phyloP scores from a whole-genome alignment of 1,139 yeast species.

The Taphrina betulina region DNA sequence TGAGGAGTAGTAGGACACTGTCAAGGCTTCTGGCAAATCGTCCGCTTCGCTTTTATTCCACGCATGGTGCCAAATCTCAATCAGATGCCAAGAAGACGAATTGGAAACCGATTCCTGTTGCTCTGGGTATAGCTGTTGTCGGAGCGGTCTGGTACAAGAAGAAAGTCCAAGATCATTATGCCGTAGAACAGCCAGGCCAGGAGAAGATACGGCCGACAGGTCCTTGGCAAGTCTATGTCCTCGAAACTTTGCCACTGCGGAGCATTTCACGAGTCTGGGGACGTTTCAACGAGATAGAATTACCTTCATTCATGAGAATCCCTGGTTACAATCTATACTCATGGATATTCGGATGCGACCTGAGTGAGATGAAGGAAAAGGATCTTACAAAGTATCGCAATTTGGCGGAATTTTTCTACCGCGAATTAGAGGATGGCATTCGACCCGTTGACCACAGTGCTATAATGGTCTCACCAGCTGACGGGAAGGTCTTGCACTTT shows the following conservation, averaged over 20 bases:
- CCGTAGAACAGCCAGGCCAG: conserved; percentile 15
- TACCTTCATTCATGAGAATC: conserved; percentile 85
- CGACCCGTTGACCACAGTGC: conserved; percentile 69
- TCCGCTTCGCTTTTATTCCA: too few relatives aligned
- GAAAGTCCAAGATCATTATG: conserved; percentile 21
- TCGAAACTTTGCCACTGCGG: conserved; percentile 86
- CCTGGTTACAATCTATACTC: conserved; percentile 82
- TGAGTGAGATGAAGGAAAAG: conserved; percentile 84
- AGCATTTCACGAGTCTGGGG: conserved; percentile 96
- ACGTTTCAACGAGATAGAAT: conserved; percentile 70
- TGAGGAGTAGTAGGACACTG: too few relatives aligned
- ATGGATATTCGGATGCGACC: conserved; percentile 76
- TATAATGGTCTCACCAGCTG: conserved; percentile 80
- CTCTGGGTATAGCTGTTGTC: conserved; percentile 35
- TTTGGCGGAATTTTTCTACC: conserved; percentile 85
- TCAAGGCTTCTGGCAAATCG: too few relatives aligned
- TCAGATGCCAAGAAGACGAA: background rate
- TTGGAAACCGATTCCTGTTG: conserved; percentile 35
- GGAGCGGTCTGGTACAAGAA: conserved; percentile 31
- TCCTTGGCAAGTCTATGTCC: conserved; percentile 60
- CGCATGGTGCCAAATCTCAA: background rate
- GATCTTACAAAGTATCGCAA: conserved; percentile 73
- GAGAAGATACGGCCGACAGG: conserved; percentile 38
- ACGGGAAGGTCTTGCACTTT: conserved; percentile 82
- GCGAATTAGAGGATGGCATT: conserved; percentile 73